phyloP scores from a whole-genome alignment of 2,329 filamentous ascomycete genomes.

The Didymella lethalis region DNA sequence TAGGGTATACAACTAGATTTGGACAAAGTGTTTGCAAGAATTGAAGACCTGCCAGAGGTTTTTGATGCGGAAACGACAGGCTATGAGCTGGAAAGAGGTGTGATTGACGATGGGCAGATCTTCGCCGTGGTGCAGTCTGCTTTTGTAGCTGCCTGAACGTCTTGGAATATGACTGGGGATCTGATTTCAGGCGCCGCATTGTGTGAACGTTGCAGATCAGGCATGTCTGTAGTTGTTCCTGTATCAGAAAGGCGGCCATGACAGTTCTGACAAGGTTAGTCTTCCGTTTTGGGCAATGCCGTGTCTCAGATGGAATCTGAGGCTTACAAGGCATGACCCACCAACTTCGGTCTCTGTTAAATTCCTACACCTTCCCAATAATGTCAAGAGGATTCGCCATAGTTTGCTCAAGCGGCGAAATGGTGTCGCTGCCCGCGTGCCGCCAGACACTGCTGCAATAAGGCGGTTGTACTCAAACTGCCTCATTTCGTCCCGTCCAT shows the following conservation, averaged over 20 bases:
- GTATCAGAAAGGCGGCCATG: conserved; percentile 21
- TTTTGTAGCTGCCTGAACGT: conserved; percentile 19
- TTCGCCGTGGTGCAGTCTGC: not conserved
- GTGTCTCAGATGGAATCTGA: conserved; percentile 22
- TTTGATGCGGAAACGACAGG: conserved; percentile 4
- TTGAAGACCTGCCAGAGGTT: conserved; percentile 14
- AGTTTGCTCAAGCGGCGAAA: not conserved
- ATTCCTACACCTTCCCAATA: not conserved
- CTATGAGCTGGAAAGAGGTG: not conserved
- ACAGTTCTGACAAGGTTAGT: conserved; percentile 25
- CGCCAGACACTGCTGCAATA: not conserved
- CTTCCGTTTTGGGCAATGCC: conserved; percentile 13
- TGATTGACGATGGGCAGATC: not conserved
- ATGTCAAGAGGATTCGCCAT: not conserved
- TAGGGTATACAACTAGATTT: not conserved
- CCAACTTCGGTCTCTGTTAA: not conserved
- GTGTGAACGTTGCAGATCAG: conserved; percentile 24
- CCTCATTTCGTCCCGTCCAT: not conserved
- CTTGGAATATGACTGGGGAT: conserved; percentile 10
- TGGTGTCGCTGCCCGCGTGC: not conserved
- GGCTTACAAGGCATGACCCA: conserved; percentile 12
- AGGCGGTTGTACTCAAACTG: not conserved
- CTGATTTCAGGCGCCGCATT: conserved; percentile 15
- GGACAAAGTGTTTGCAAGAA: conserved; percentile 8
- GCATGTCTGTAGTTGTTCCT: conserved; percentile 21